Evolutionary conservation across 495 filamentous ascomycete species (phyloP).

Genomic region (Hypoxylon trugodes): DNA sequence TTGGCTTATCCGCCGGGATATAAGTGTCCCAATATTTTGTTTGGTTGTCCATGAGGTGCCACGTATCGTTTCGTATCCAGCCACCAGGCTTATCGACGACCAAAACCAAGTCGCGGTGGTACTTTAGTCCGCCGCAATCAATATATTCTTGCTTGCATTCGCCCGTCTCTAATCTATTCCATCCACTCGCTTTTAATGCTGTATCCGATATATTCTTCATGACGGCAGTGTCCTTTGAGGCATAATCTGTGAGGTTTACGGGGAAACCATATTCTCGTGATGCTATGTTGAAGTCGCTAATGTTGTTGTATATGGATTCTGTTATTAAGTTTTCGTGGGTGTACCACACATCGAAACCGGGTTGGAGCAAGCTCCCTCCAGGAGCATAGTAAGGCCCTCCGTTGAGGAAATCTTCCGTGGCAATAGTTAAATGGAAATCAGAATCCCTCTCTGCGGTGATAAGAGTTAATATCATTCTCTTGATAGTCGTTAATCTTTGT

Average conservation of each 20-base stretch:
- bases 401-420: conserved; percentile 45
- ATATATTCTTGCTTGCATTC: conserved; percentile 29
- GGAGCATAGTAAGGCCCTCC: conserved; percentile 33
- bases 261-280: conserved; percentile 10
- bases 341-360: conserved; percentile 7
- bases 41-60: conserved; percentile 33
- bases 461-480: conserved; percentile 35
- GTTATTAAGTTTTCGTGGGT: not conserved
- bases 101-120: conserved; percentile 22
- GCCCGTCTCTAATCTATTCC: conserved; percentile 16
- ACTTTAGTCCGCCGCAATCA: conserved; percentile 16
- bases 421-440: conserved; percentile 50
- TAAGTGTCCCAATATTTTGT: conserved; percentile 28
- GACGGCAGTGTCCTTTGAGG: conserved; percentile 31
- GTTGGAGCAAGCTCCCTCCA: conserved; percentile 22
- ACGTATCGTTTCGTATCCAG: conserved; percentile 38
- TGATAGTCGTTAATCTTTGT: conserved; percentile 40
- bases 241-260: conserved; percentile 16
- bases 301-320: no score
- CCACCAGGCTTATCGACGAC: conserved; percentile 27
- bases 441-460: conserved; percentile 35
- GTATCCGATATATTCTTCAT: conserved; percentile 27
- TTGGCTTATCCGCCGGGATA: conserved; percentile 26
- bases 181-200: not conserved
- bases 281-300: no score